Conservation (phyloP, 192 early-diverging fungal genomes). For the Neocallimastix lanati region DNA sequence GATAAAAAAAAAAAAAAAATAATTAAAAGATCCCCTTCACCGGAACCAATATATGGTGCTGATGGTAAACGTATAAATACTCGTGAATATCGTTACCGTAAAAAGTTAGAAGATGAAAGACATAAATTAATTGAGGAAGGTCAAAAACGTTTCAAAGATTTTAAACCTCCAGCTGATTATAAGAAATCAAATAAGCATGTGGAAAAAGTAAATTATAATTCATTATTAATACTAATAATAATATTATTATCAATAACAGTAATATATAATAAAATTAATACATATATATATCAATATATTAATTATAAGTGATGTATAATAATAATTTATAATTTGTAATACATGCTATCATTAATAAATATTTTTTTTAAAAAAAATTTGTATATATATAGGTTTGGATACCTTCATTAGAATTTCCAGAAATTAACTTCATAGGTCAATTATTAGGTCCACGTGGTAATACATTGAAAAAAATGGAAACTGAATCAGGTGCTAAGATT, state of each 20-base stretch:
- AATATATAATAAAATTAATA: too few relatives aligned
- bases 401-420: slow-evolving; percentile 87
- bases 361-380: too few relatives aligned
- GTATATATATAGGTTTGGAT: background rate
- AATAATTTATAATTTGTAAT: too few relatives aligned
- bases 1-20: too few relatives aligned
- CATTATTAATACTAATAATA: too few relatives aligned
- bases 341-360: too few relatives aligned
- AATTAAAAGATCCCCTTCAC: slow-evolving; percentile 88
- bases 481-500: slow-evolving; percentile 85
- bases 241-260: too few relatives aligned
- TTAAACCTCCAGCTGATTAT: slow-evolving; percentile 83
- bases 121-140: slow-evolving; percentile 68
- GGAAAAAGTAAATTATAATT: too few relatives aligned
- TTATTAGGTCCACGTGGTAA: slow-evolving; percentile 96
- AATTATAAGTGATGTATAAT: too few relatives aligned
- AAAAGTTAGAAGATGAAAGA: slow-evolving; percentile 84
- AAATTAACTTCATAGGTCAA: slow-evolving; percentile 94
- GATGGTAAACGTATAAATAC: slow-evolving; percentile 95
- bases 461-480: slow-evolving; percentile 87
- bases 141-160: slow-evolving; percentile 52
- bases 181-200: slow-evolving; percentile 55
- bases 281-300: too few relatives aligned
- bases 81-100: slow-evolving; percentile 74
- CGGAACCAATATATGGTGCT: slow-evolving; percentile 74